A percentile compares a stretch with the other conserved stretches of the same genome.
These are phyloP conservation scores for Xeromyces bisporus DNA, from an alignment of 495 filamentous ascomycete genomes.

Conservation along the genomic window DNA sequence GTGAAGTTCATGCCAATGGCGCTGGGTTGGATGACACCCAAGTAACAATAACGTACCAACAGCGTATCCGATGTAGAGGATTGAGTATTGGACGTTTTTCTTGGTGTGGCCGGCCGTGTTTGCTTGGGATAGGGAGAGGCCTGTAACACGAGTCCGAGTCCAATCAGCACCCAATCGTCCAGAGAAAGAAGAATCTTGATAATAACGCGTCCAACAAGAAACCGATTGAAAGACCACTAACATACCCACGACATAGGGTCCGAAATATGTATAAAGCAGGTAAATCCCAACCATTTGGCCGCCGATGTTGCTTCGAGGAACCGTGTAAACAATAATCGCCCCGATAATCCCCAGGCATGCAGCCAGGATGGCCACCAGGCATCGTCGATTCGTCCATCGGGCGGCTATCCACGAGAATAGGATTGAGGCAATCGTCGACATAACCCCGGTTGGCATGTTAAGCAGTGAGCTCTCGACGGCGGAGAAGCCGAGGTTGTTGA, in stretches of 20 bases:
- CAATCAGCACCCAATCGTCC: no score
- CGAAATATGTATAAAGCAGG: constrained; percentile 21
- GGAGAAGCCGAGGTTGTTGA: constrained; percentile 20
- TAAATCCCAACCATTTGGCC: constrained; percentile 21
- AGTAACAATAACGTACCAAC: constrained; percentile 11
- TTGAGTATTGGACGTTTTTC: constrained; percentile 12
- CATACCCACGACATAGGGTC: constrained; percentile 20
- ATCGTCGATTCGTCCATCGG: constrained; percentile 18
- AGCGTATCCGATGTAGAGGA: constrained; percentile 16
- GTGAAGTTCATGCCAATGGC: no score
- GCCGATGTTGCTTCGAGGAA: constrained; percentile 16
- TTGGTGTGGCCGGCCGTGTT: constrained; percentile 24
- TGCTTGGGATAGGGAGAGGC: constrained; percentile 19
- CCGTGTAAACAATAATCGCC: constrained; percentile 17
- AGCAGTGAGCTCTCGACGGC: constrained; percentile 16
- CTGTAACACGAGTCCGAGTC: no score
- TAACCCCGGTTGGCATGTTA: constrained; percentile 17
- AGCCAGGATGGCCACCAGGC: constrained; percentile 16
- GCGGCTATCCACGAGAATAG: constrained; percentile 19
- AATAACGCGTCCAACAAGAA: no score
- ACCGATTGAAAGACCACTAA: no score
- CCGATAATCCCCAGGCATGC: constrained; percentile 17
- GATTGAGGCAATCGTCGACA: constrained; percentile 15
- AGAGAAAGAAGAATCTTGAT: no score
- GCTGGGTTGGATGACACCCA: no score